These are phyloP conservation scores for Periconia sp. DNA, from an alignment of 2,329 filamentous ascomycete genomes.

Conservation along the genomic window DNA sequence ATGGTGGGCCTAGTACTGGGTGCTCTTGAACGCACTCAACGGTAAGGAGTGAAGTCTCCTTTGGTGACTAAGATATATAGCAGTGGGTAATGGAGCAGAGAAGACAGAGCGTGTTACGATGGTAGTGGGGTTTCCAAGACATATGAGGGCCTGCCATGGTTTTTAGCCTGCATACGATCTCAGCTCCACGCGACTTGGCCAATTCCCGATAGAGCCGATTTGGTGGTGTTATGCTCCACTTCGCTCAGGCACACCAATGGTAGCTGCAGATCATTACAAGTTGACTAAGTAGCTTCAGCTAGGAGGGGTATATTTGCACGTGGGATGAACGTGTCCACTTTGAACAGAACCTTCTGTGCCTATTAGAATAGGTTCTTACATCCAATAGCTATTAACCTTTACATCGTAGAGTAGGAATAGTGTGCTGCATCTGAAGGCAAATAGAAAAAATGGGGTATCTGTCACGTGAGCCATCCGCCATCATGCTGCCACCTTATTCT, in stretches of 20 bases:
- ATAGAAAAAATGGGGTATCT: background rate
- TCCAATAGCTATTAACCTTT: no score
- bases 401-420: no score
- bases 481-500: conserved; percentile 5
- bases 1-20: conserved; percentile 23
- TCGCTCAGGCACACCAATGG: conserved; percentile 4
- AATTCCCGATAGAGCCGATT: background rate
- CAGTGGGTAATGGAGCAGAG: background rate
- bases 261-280: background rate
- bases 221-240: background rate
- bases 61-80: background rate
- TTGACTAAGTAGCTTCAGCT: no score
- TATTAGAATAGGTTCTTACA: no score
- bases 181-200: conserved; percentile 7
- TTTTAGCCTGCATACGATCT: background rate
- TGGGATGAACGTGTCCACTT: no score
- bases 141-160: no score
- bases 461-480: background rate
- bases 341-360: no score
- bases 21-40: background rate
- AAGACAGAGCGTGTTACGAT: background rate
- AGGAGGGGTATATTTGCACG: no score
- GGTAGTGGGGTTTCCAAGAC: no score
- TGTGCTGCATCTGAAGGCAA: background rate
- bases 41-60: background rate